phyloP scores from a whole-genome alignment of 2,329 filamentous ascomycete genomes.

The Hymenoscyphus fructigenus region DNA sequence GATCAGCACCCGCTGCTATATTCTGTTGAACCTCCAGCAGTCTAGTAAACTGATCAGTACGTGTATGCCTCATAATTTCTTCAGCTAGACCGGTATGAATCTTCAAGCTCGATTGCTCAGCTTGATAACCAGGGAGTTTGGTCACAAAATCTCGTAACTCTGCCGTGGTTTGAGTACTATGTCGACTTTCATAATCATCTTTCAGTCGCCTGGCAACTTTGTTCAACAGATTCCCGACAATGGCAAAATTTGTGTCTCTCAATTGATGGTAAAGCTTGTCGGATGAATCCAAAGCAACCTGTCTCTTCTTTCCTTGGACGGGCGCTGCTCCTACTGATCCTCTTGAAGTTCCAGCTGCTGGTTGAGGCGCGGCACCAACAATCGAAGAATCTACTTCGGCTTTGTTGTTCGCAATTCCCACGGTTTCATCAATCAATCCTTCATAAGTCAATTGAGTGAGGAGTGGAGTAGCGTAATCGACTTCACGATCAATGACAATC shows the following conservation, averaged over 20 bases:
- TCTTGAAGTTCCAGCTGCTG: constrained; percentile 53
- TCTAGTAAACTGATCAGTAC: constrained; percentile 84
- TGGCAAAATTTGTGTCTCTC: constrained; percentile 90
- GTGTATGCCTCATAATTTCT: constrained; percentile 91
- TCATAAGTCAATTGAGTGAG: constrained; percentile 97
- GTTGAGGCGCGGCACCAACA: constrained; percentile 68
- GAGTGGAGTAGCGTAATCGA: constrained; percentile 88
- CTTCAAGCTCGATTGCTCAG: constrained; percentile 89
- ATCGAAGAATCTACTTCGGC: constrained; percentile 90
- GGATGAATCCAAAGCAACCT: constrained; percentile 82
- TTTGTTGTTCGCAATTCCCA: constrained; percentile 88
- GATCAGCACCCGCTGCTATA: constrained; percentile 84
- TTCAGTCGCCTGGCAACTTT: constrained; percentile 85
- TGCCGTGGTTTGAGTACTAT: constrained; percentile 81
- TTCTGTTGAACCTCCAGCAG: constrained; percentile 94
- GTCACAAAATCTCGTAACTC: constrained; percentile 95
- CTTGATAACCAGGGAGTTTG: constrained; percentile 87
- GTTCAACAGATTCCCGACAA: constrained; percentile 85
- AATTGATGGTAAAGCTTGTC: constrained; percentile 88
- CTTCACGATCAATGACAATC: constrained; percentile 92
- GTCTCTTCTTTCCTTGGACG: constrained; percentile 74
- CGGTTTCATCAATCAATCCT: constrained; percentile 90
- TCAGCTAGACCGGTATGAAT: constrained; percentile 90
- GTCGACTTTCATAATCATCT: constrained; percentile 83
- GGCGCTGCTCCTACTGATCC: constrained; percentile 50